Base-by-base conservation (phyloP, 208 protist genomes). In the Leishmania mexicana region DNA sequence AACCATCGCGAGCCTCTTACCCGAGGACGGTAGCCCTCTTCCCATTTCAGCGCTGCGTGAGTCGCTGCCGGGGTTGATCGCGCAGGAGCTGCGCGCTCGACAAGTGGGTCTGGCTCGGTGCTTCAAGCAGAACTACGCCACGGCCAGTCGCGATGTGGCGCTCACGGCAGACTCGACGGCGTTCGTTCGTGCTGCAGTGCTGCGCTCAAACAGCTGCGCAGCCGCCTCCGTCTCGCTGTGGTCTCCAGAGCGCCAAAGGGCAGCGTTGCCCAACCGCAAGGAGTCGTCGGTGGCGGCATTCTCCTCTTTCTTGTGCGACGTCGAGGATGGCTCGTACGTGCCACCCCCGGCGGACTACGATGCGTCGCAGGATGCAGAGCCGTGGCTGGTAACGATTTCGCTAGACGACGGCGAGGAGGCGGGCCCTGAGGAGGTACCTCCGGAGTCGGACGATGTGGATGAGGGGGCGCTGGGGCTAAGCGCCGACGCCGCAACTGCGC, bases 331-430 rank as follows among this genome's bases (percentile, higher is more conserved):
- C 35, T 75, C 71, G 49, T 77, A 81, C 64, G 58, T 77, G n/a
- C 70, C 54, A 21, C n/a, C 78, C 24, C 54, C 84, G 31, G 53
- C n/a, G 0, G 79, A 80, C 24, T 81, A 85, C 65, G 77, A 71
- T 38, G 15, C 53, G 1, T 64, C 45, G 2, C 64, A 38, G 13
- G 71, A 76, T 31, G 83, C 79, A 28, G 86, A 87, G 62, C 75
- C 78, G 68, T 92, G 89, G 91, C 79, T 87, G 38, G 91, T 89
- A 51, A 78, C 85, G 53, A 75, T 93, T 62, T 76, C 90, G 24
- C 62, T 94, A 42, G 89, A 93, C 58, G 83, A 87, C 31, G 84
- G 86, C 64, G 76, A 80, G n/a, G 68, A 51, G 31, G 8, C n/a
- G 4, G 57, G 10, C 13, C 38, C 40, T 1, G 53, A 58, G 75